Conservation (phyloP, 75 land plant species). For the Isoetes taiwanensis region DNA sequence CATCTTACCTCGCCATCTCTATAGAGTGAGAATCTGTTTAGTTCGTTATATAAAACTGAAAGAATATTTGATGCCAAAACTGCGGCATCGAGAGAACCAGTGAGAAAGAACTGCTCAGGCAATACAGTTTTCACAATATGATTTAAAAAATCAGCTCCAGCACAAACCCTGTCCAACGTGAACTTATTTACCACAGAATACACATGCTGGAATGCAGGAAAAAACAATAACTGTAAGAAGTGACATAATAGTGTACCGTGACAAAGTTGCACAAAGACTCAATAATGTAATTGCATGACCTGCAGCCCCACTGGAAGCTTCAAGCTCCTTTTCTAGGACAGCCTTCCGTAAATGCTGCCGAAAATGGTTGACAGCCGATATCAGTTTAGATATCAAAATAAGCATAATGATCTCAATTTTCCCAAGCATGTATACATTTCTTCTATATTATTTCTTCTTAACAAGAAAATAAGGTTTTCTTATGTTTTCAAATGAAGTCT, state of each 20-base stretch:
- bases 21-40: conserved; percentile 60
- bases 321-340: conserved; percentile 55
- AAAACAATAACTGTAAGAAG: no score
- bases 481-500: no score
- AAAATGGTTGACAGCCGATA: neutral
- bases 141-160: conserved; percentile 70
- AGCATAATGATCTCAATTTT: neutral
- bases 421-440: no score
- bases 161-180: conserved; percentile 68
- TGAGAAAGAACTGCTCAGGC: conserved; percentile 33
- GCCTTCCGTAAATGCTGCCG: conserved; percentile 48
- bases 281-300: conserved; percentile 48
- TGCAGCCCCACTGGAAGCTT: conserved; percentile 17
- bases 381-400: neutral
- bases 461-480: no score
- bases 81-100: conserved; percentile 27
- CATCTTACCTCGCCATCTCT: conserved; percentile 74
- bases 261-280: conserved; percentile 44
- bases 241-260: conserved; percentile 45
- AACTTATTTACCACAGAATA: no score
- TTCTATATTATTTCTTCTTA: no score
- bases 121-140: conserved; percentile 56
- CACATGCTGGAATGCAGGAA: no score
- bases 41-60: conserved; percentile 50
- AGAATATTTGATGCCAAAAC: conserved; percentile 61